Base-by-base conservation (phyloP, 2,329 filamentous ascomycete species). In the Paramyrothecium roridum region DNA sequence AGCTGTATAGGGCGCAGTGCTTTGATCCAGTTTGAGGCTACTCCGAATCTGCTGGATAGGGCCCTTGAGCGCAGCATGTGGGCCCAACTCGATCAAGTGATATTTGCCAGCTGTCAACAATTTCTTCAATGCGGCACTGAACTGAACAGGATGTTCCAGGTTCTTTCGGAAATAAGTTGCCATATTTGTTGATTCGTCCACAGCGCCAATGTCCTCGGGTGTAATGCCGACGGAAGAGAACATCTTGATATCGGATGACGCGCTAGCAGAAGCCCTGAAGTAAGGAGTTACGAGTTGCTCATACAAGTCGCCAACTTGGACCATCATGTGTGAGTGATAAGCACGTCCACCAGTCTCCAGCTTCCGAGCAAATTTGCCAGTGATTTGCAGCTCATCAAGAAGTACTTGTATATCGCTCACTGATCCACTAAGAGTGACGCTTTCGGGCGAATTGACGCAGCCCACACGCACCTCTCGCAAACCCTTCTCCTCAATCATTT, bases 41-140 rank as follows among this genome's bases (percentile, higher is more conserved):
- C 20, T 43, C 12, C 37, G 37, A 17, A 43, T 43, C n/a, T 43
- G 37, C 2, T 57, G 49, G 11, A 66, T 34, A 2, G 63, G 63
- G 1, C 63, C 56, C 11, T 56, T 52, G 2, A 66, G 56, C 1
- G 62, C 59, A 1, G 60, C 48, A 21, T 66, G 64, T 1, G 64
- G 62, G 0, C 64, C 64, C 8, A 66, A 30, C 50, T 65, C 64
- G 2, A 66, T 34, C 20, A 63, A 56, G 2, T 51, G 49, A 10
- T 20, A 51, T 17, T 40, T 37, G n/a, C 10, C 13, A 11, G 17
- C 19, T 7, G 12, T 11, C 6, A 51, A 8, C 3, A 51, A 16
- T 3, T 37, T 51, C 8, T 12, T 37, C 4, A 40, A 11, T 12
- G 49, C 30, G 21, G 26, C 19, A 17, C 33, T 51, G 30, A 51